These are phyloP conservation scores for Quillaja saponaria DNA, from an alignment of 306 rosid genomes.

Conservation along the genomic window DNA sequence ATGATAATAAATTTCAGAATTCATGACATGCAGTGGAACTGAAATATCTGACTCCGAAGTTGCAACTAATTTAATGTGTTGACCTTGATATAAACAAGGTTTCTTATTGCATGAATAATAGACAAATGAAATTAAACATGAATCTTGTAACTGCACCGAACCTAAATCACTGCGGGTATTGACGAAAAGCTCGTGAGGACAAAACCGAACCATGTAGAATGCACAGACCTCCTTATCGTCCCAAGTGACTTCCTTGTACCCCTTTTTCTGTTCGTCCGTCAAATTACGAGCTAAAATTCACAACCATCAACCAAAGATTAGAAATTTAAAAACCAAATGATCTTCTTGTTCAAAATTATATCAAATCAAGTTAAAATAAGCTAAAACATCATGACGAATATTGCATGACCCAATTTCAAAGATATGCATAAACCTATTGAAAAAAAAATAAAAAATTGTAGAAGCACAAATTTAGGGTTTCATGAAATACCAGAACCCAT, in stretches of 20 bases:
- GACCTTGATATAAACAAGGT: too few relatives aligned
- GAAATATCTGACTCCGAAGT: too few relatives aligned
- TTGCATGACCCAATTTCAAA: neutral
- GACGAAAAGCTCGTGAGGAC: constrained; percentile 97
- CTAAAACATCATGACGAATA: too few relatives aligned
- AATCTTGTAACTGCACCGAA: constrained; percentile 26
- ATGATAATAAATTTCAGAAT: too few relatives aligned
- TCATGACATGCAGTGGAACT: too few relatives aligned
- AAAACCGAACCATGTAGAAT: constrained; percentile 94
- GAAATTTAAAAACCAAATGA: neutral
- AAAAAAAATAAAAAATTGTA: neutral
- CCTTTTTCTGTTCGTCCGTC: constrained; percentile 92
- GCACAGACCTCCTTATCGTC: constrained; percentile 93
- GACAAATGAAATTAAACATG: too few relatives aligned
- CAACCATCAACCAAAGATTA: constrained; percentile 5
- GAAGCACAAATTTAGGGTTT: constrained; percentile 3
- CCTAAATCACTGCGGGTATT: constrained; percentile 97
- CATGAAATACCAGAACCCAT: constrained; percentile 78
- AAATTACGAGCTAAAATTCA: constrained; percentile 71
- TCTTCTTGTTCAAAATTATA: neutral
- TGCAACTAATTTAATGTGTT: too few relatives aligned
- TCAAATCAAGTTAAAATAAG: too few relatives aligned
- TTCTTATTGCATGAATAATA: too few relatives aligned
- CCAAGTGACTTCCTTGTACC: constrained; percentile 82
- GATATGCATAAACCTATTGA: too few relatives aligned